Percentiles rank a stretch among this genome's conserved stretches.
phyloP scores from a whole-genome alignment of 108 stramenopile species.

The Nannochloropsis granulata region DNA sequence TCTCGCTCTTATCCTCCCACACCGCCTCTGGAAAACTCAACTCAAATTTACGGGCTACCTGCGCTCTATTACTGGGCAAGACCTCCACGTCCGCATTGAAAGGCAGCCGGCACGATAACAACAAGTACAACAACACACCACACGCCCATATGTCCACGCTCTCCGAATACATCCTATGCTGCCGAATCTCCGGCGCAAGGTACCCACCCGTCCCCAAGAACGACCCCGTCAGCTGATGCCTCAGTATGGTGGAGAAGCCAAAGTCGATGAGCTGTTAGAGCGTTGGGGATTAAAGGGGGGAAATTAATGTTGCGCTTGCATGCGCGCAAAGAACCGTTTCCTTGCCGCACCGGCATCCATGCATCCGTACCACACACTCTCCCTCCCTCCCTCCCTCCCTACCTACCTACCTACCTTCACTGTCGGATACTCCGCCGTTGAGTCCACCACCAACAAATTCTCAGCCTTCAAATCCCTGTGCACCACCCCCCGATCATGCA shows the following conservation, averaged over 20 bases:
- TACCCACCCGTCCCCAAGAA: conserved; percentile 10
- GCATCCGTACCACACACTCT: too few species aligned
- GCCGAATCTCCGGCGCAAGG: conserved; percentile 12
- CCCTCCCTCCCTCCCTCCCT: too few species aligned
- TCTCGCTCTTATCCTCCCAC: not conserved
- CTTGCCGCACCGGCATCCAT: too few species aligned
- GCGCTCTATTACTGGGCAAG: not conserved
- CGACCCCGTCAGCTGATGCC: conserved; percentile 6
- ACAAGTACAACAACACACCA: conserved; percentile 6
- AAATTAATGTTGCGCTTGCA: too few species aligned
- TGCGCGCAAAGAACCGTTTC: too few species aligned
- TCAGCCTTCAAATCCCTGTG: not conserved
- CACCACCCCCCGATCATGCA: not conserved
- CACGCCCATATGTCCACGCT: conserved; percentile 8
- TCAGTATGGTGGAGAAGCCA: conserved; percentile 4
- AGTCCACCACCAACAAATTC: not conserved
- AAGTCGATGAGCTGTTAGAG: not conserved
- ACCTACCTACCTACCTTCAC: not conserved
- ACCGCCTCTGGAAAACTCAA: not conserved
- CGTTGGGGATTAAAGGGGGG: too few species aligned
- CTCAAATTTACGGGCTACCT: not conserved
- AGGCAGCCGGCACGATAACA: not conserved
- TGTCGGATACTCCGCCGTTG: not conserved
- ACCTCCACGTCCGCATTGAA: not conserved
- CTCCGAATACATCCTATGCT: not conserved